phyloP scores from a whole-genome alignment of 1,139 yeast genomes.

The Tardiomyces blankii region DNA sequence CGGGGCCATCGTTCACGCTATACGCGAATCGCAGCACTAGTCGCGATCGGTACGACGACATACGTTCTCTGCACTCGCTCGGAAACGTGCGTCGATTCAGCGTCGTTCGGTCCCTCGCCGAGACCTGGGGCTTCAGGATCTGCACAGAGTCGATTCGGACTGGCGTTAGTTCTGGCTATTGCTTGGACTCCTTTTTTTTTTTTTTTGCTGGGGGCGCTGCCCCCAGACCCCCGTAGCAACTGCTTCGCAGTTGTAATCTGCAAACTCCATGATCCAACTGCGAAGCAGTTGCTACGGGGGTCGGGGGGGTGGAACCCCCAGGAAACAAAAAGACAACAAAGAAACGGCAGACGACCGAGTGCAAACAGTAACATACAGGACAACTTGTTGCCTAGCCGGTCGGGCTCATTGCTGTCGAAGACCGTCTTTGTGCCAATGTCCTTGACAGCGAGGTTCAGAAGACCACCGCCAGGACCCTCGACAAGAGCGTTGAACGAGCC shows the following conservation, averaged over 20 bases:
- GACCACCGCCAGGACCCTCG: conserved; percentile 72
- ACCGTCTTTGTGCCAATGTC: conserved; percentile 83
- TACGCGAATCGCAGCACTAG: conserved; percentile 73
- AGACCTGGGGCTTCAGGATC: conserved; percentile 70
- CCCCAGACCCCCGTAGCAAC: conserved; percentile 6
- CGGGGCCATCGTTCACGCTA: conserved; percentile 79
- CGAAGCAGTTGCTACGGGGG: no score
- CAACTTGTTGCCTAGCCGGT: conserved; percentile 72
- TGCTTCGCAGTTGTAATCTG: conserved; percentile 8
- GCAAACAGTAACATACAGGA: conserved; percentile 18
- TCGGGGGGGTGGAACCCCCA: no score
- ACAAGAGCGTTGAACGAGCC: conserved; percentile 94
- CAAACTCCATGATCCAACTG: no score
- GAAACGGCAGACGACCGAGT: no score
- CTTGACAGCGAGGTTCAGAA: conserved; percentile 71
- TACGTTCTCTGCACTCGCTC: conserved; percentile 75
- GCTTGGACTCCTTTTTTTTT: background rate
- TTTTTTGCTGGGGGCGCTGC: no score
- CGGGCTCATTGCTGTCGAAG: conserved; percentile 64
- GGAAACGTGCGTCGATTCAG: conserved; percentile 79
- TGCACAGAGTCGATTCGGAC: conserved; percentile 82
- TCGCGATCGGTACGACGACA: conserved; percentile 35
- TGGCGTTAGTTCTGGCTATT: background rate
- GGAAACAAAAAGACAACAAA: background rate
- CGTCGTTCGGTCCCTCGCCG: conserved; percentile 66